Base-by-base conservation (phyloP, 164 flowering plant genomes). In the Stephania yunnanensis region DNA sequence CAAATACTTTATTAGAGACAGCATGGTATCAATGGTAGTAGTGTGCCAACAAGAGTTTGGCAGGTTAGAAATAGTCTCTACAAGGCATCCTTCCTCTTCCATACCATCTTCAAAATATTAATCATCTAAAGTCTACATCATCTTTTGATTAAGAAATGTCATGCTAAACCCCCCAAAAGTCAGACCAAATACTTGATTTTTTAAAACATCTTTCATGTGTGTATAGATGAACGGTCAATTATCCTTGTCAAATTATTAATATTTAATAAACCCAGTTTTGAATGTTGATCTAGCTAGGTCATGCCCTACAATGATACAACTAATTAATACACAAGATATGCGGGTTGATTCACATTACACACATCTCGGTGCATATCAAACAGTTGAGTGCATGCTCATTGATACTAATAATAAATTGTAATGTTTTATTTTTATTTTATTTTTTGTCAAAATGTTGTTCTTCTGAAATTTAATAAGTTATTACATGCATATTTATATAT, bases 61-160 rank as follows among this genome's bases (percentile, higher is more conserved):
- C 64, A 70, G 72, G 58, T 70, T 70, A 46, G 72, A 70, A 70
- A 46, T 46, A 70, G 72, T 70, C 72, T 22, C n/a, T 15, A 58
- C 64, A 58, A 58, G 64, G 64, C 64, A 58, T 58, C 64, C 5
- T 58, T 17, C 64, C 17, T 58, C n/a, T 58, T 58, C 64, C 19
- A 58, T 15, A 6, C 15, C 63, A 15, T 55, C 19, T 58, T 17
- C 36, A 65, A 65, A 65, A 15, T 69, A 42, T 42, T 15, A 11
- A 19, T 4, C 46, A 30, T 22, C 55, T 46, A 52, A 46, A 46
- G 22, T 46, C 72, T 36, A 70, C 72, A 36, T 30, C 48, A 48
- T 42, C 6, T 19, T 19, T 58, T 45, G 13, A 42, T 69, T 20
- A 17, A 0, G 70, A 68, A 15, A 68, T 44, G 50, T 69, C 71